Base-by-base conservation (phyloP, 805 yeast genomes). In the Lachancea nothofagi region DNA sequence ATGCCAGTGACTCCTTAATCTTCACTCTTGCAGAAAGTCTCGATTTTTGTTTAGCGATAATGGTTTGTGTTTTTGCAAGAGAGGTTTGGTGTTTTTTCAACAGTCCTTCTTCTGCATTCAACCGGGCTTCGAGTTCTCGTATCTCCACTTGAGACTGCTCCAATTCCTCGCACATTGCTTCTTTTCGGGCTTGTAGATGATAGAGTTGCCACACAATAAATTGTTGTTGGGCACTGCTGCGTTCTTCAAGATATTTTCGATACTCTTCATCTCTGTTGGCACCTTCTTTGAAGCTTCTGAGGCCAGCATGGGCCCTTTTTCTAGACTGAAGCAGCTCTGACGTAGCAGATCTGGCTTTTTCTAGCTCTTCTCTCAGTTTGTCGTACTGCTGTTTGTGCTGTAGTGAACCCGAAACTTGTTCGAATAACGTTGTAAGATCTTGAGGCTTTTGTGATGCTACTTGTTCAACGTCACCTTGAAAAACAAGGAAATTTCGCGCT, bases 381-480 rank as follows among this genome's bases (percentile, higher is more conserved):
- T 83, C 90, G 57, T 83, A 90, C 42, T 86, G 86, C 21, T 65
- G 67, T 33, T 75, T 73, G 48, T 59, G 74, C 28, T 84, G 93
- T 6, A 68, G 61, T 0, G 96, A 84, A 0, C 96, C 96, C 44
- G 94, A 83, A 20, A 93, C 78, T 12, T 77, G 77, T 62, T 93
- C 98, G 40, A 93, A 67, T 45, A 89, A 61, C 31, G 66, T 70
- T 2, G 94, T 77, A 44, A 93, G 69, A 27, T 87, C 95, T 18
- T 62, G 61, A 0, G 97, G 77, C 0, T 90, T 77, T 57, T 89
- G 95, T 0, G 95, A 73, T 0, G 97, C 97, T 29, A 93, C 79
- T 50, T 80, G 83, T 59, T 90, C 97, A 36, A 93, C 95, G 57
- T 90, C 97, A 44, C 98, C 97, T 66, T 93, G 98, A 57, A 90